Evolutionary conservation across 78 protist species (phyloP), one percentile per base, ranked within the genome.

Genomic region (Kipferlia bialata): DNA sequence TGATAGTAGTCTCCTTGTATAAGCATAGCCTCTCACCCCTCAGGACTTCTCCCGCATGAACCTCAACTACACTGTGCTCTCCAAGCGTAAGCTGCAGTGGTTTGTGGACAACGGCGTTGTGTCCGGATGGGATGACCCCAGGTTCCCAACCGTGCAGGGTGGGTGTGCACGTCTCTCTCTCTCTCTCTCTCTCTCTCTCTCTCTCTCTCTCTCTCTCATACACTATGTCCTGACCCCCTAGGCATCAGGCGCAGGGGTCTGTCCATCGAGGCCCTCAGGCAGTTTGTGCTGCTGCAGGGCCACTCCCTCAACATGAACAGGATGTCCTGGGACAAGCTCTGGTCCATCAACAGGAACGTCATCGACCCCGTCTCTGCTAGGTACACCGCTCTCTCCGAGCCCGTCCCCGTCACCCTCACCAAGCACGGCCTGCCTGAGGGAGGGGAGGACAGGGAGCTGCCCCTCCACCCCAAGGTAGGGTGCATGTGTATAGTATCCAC

Each of bases 121-220:
- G 28, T 74, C 33, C 26, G 97, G 97, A 34, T 96, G 99, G 99
- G 55, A 77, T 45, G 99, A 93, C 63, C 97, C 98, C 45, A 75
- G 98, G 26, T 85, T 95, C 73, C 98, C 98, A 29, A 95, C 98
- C 31, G 81, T 94, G 22, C 88, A 67, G 33, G 98, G n/a, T n/a
- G n/a, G n/a, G n/a, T n/a, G n/a, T n/a, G n/a, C n/a, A n/a, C n/a
- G n/a, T n/a, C n/a, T n/a, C n/a, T n/a, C 95, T 58, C 55, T 78
- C 57, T 22, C 2, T 6, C n/a, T 28, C 2, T 6, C 38, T 62
- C 26, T 28, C 24, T 38, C 1, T 1, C 32, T 36, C 39, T 58
- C 60, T 7, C 37, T 2, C 12, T 28, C 41, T 2, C n/a, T n/a
- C n/a, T n/a, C n/a, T n/a, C n/a, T n/a, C n/a, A n/a, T n/a, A n/a